phyloP scores from a whole-genome alignment of 1,284 basidiomycete genomes.

The Apiotrichum porosum region DNA sequence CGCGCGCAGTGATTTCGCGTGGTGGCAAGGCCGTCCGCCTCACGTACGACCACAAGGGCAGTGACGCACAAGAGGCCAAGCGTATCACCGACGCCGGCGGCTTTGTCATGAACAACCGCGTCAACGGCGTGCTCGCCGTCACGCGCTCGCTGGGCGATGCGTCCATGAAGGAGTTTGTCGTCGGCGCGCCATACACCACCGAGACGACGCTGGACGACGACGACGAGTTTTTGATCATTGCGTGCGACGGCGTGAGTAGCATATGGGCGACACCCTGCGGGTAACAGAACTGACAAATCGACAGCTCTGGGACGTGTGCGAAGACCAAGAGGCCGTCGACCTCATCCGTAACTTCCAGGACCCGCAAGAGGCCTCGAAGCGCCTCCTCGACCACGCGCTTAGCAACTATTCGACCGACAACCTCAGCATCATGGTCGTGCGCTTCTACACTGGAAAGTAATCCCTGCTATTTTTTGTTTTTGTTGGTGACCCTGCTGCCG shows the following conservation, averaged over 20 bases:
- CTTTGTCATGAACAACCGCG: constrained; percentile 96
- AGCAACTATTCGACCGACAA: constrained; percentile 51
- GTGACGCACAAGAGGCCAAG: constrained; percentile 94
- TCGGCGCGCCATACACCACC: constrained; percentile 95
- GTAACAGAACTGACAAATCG: too few relatives aligned
- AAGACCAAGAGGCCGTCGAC: constrained; percentile 88
- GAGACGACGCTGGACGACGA: constrained; percentile 85
- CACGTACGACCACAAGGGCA: constrained; percentile 99
- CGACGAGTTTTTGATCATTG: constrained; percentile 92
- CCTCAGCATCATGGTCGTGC: constrained; percentile 17
- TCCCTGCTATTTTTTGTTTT: too few relatives aligned
- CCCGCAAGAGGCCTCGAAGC: constrained; percentile 74
- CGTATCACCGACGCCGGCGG: constrained; percentile 96
- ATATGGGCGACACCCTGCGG: too few relatives aligned
- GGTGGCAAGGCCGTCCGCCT: constrained; percentile 84
- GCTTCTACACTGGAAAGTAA: constrained; percentile 1
- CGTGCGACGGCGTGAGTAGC: constrained; percentile 87
- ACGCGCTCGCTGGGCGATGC: constrained; percentile 94
- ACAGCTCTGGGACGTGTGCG: constrained; percentile 94
- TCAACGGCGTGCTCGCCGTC: constrained; percentile 92
- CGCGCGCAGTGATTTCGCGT: constrained; percentile 55
- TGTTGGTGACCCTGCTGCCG: too few relatives aligned
- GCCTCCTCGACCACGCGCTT: constrained; percentile 79
- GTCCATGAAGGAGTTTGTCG: constrained; percentile 99
- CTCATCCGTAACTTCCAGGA: constrained; percentile 69